Evolutionary conservation across 108 stramenopile genomes (phyloP), one percentile per base, ranked within the genome.

Genomic region (Pinguiococcus pyrenoidosus): DNA sequence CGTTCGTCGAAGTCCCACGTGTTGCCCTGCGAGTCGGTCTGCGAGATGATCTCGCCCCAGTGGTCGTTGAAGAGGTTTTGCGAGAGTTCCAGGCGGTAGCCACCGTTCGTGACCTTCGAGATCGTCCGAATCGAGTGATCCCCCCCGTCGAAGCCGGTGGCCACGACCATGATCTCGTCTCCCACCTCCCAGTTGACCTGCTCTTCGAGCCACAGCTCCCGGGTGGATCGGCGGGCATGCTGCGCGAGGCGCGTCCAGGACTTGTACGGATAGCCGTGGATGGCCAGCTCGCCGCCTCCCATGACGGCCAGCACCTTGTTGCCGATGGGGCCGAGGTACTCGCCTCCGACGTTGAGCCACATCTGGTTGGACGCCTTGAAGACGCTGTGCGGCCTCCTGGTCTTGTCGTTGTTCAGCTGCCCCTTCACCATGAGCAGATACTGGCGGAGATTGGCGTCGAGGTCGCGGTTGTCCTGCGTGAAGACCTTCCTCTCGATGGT

Each of bases 301-400:
- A n/a, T n/a, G n/a, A n/a, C n/a, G n/a, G n/a, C n/a, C n/a, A n/a
- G n/a, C n/a, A n/a, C n/a, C n/a, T n/a, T n/a, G n/a, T n/a, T n/a
- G n/a, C n/a, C n/a, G n/a, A 45, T 25, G 21, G 4, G 4, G 27
- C 47, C 7, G 59, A 45, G 37, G 7, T 24, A 10, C 4, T 60
- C 58, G 6, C 38, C 45, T n/a, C 59, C 28, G 32, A 22, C 17
- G 50, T 67, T 67, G 1, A 38, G 22, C 10, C 58, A 58, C 28
- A 67, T 3, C 32, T 67, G 58, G 16, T 53, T 6, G 23, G 42
- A n/a, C 24, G 42, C 26, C 29, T 32, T 12, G 20, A 46, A 24
- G 56, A 60, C 58, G 6, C 66, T 58, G 16, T 49, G 29, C 14
- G 60, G 32, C 1, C 58, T 67, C 36, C 59, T 49, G 44, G 25